Conservation (phyloP, 2,329 filamentous ascomycete genomes). For the Plectosphaerella plurivora region DNA sequence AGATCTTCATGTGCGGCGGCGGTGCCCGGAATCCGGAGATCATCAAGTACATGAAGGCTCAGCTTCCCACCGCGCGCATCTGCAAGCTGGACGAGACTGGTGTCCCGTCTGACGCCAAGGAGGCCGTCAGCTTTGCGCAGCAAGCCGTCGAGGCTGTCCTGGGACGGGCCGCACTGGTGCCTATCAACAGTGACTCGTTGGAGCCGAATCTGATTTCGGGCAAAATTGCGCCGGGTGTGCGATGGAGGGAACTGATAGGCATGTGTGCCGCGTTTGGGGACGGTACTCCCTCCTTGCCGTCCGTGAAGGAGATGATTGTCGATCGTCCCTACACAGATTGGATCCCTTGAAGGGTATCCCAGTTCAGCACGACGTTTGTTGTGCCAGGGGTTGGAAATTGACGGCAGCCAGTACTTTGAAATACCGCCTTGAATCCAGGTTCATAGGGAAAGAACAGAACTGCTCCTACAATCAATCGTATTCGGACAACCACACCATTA, state of each 20-base stretch:
- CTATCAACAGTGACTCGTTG: constrained; percentile 1
- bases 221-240: constrained; percentile 37
- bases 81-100: constrained; percentile 54
- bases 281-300: neutral
- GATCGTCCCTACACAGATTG: neutral
- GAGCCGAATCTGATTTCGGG: constrained; percentile 29
- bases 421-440: no score
- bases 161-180: neutral
- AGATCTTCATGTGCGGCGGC: constrained; percentile 51
- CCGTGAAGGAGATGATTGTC: neutral
- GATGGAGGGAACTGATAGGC: constrained; percentile 36
- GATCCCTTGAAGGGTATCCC: neutral
- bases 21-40: constrained; percentile 57
- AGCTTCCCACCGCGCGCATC: constrained; percentile 43
- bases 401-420: no score
- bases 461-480: no score
- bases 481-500: no score
- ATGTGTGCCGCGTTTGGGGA: constrained; percentile 37
- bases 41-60: constrained; percentile 41
- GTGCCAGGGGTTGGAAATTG: no score
- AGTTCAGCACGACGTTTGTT: no score
- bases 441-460: no score
- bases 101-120: constrained; percentile 52
- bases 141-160: constrained; percentile 50
- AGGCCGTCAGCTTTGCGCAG: constrained; percentile 51